Evolutionary conservation across 2,329 filamentous ascomycete species (phyloP), one percentile per base, ranked within the genome.

Genomic region (Pseudopyricularia javanii): DNA sequence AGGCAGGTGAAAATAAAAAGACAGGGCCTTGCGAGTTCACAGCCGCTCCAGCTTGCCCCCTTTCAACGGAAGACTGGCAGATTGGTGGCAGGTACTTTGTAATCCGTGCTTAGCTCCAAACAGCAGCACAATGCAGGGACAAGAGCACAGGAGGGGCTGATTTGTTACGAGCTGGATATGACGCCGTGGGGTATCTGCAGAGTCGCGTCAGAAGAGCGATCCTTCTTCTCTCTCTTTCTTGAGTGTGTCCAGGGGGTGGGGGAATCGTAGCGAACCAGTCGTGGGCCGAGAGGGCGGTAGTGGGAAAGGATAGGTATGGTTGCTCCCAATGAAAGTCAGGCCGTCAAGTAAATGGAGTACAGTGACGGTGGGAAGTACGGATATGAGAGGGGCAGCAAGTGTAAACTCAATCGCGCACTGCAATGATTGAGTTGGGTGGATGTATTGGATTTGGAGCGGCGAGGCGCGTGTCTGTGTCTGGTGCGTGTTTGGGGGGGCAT

Each of bases 151-250:
- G 61, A 64, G 61, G 62, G 58, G 60, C 54, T 59, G 57, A 56
- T 58, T 53, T 58, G 50, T 56, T 55, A 60, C 55, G 52, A 54
- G 57, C 54, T 55, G 55, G 57, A 60, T 53, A 55, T 59, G 49
- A 57, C 56, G 58, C 59, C 58, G 59, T 63, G 58, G 60, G 54
- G 58, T 60, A 58, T 62, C 66, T 69, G 66, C 64, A 66, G 57
- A 65, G 60, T 62, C 64, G 65, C 64, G 66, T 69, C 64, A 69
- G 66, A 67, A 58, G 58, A 58, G 24, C 17, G 24, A n/a, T 48
- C 40, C 32, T 48, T 24, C 15, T 9, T 40, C 37, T 47, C 20
- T n/a, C 9, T 30, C 9, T 22, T 35, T 26, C 54, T 56, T 54
- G 59, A 59, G 55, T 58, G 57, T 59, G 54, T 37, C 57, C 56